Conservation (phyloP, 768 basidiomycete genomes). For the Pulveroboletus sp. region DNA sequence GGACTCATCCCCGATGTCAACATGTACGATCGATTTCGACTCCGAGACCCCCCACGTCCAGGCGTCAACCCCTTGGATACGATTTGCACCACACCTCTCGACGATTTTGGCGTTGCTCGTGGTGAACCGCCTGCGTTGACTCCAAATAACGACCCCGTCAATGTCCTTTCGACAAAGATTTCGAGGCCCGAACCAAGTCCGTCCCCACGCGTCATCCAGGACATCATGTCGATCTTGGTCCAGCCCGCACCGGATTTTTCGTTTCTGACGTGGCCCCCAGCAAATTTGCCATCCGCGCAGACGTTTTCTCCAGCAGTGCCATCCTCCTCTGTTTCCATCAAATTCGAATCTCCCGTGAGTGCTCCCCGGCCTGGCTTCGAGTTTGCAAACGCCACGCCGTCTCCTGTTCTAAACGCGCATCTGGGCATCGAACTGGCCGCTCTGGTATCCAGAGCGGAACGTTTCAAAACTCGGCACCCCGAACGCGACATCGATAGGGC, state of each 20-base stretch:
- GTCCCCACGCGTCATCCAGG: slow-evolving; percentile 28
- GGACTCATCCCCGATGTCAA: slow-evolving; percentile 36
- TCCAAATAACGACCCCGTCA: not conserved
- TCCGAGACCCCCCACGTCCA: slow-evolving; percentile 12
- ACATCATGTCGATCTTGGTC: slow-evolving; percentile 31
- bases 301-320: not conserved
- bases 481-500: slow-evolving; percentile 58
- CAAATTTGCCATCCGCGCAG: slow-evolving; percentile 1
- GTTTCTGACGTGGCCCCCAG: slow-evolving; percentile 4
- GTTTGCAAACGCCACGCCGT: slow-evolving; percentile 13
- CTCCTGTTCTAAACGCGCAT: slow-evolving; percentile 65
- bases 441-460: slow-evolving; percentile 52
- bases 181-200: slow-evolving; percentile 14
- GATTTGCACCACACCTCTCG: slow-evolving; percentile 15
- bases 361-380: not conserved
- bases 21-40: slow-evolving; percentile 28
- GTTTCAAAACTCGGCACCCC: slow-evolving; percentile 52
- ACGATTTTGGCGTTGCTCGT: not conserved
- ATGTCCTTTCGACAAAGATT: not conserved
- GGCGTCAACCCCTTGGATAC: slow-evolving; percentile 43
- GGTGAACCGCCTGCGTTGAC: not conserved
- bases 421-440: slow-evolving; percentile 54
- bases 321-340: not conserved
- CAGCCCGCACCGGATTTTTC: slow-evolving; percentile 14
- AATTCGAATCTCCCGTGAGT: not conserved